Base-by-base conservation (phyloP, 2,329 filamentous ascomycete species). In the Claviceps digitariae region DNA sequence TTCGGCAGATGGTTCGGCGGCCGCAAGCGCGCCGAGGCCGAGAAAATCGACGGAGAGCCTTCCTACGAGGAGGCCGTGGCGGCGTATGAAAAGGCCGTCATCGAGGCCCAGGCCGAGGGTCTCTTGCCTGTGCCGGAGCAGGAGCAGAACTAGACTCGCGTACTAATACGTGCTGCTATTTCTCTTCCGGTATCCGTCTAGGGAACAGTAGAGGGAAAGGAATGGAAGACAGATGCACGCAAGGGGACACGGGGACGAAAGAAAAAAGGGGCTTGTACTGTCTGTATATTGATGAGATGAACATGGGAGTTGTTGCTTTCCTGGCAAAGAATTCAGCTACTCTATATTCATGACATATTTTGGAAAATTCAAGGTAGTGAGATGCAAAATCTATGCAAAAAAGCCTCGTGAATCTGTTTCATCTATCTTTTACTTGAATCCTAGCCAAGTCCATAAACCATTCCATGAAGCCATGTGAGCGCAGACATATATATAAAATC, bases 1-100 rank as follows among this genome's bases (percentile, higher is more conserved):
- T 68, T 67, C 20, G 70, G 72, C 5, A 57, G 63, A 12, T 60
- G 59, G 0, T 72, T 71, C 34, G 70, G 70, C 13, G 67, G 68
- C 4, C 29, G 12, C 15, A 46, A 46, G 25, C 23, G 25, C 23
- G 44, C 23, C 15, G 52, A 51, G 0, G 63, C 65, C 0, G 65
- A 64, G 57, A 53, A 62, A 13, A 62, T 64, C 1, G 62, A 59
- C 1, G 56, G 65, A 1, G 62, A 59, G 1, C 56, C 66, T 3
- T 56, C 65, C 2, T 71, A 71, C 50, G 64, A 69, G 50, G 60
- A 64, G 50, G 66, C 64, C 55, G 50, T 71, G 5, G 65, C 58
- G 2, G 57, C 64, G 23, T 71, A 70, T 53, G 58, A 70, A 38
- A 50, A 62, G 52, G 60, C 65, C n/a, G 64, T 70, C 2, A 57